These are phyloP conservation scores for Aspergillus funiculosus DNA, from an alignment of 495 filamentous ascomycete genomes.

Conservation along the genomic window DNA sequence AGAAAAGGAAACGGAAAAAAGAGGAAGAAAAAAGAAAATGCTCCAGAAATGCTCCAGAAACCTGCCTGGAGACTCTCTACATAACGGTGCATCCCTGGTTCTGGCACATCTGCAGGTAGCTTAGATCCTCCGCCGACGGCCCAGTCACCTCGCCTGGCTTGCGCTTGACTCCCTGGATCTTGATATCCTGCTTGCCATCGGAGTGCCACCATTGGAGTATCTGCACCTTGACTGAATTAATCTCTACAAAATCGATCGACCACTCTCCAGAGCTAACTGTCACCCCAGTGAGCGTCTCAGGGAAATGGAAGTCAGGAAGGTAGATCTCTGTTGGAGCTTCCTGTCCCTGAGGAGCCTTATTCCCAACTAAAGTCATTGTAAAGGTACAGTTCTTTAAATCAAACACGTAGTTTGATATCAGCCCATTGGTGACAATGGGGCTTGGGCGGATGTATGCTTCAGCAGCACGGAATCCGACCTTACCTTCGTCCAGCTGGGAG, in stretches of 20 bases:
- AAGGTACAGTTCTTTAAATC: slow-evolving; percentile 74
- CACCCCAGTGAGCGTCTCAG: slow-evolving; percentile 59
- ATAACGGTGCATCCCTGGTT: slow-evolving; percentile 47
- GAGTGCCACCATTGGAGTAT: slow-evolving; percentile 86
- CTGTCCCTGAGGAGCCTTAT: slow-evolving; percentile 40
- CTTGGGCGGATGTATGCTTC: slow-evolving; percentile 88
- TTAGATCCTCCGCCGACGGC: slow-evolving; percentile 49
- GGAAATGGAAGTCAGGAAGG: slow-evolving; percentile 91
- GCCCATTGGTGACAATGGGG: slow-evolving; percentile 68
- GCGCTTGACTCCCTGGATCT: slow-evolving; percentile 65
- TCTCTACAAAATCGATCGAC: slow-evolving; percentile 69
- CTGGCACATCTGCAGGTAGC: slow-evolving; percentile 57
- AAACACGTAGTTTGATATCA: slow-evolving; percentile 63
- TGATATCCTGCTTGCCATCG: slow-evolving; percentile 74
- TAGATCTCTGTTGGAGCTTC: slow-evolving; percentile 76
- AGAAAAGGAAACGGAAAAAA: too few species aligned
- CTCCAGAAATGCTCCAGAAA: too few species aligned
- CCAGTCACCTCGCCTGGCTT: slow-evolving; percentile 41
- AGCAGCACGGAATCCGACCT: slow-evolving; percentile 74
- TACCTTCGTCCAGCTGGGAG: slow-evolving; percentile 47
- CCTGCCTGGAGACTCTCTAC: slow-evolving; percentile 40
- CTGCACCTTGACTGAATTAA: slow-evolving; percentile 61
- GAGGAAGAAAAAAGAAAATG: too few species aligned
- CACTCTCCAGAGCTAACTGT: slow-evolving; percentile 82
- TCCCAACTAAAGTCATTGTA: slow-evolving; percentile 55